Conservation (phyloP, 1,139 yeast genomes). For the Lodderomyces orthopsilosis region DNA sequence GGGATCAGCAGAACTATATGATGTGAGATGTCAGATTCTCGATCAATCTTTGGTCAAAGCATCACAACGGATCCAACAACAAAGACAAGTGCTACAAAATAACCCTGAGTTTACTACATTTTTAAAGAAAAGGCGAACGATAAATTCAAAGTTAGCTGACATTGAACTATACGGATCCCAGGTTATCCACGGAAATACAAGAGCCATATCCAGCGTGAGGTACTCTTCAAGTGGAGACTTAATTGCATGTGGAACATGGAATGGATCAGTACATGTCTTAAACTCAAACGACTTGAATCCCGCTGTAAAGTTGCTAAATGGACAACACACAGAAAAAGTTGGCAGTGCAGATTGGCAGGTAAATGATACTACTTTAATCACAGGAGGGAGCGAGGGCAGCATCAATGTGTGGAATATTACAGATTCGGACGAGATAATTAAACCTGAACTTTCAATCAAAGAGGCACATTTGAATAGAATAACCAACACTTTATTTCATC, state of each 20-base stretch:
- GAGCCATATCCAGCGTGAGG: slow-evolving; percentile 66
- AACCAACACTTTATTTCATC: slow-evolving; percentile 65
- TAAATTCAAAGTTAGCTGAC: slow-evolving; percentile 34
- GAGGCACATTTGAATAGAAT: slow-evolving; percentile 56
- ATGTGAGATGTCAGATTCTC: slow-evolving; percentile 53
- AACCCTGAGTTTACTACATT: slow-evolving; percentile 26
- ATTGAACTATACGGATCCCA: slow-evolving; percentile 67
- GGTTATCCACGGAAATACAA: slow-evolving; percentile 49
- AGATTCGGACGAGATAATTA: slow-evolving; percentile 9
- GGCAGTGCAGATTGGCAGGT: slow-evolving; percentile 67
- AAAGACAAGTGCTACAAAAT: slow-evolving; percentile 13
- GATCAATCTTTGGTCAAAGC: slow-evolving; percentile 49
- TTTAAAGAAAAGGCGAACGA: slow-evolving; percentile 44
- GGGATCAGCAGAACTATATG: slow-evolving; percentile 57
- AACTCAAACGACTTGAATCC: slow-evolving; percentile 34
- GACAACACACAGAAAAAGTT: slow-evolving; percentile 55
- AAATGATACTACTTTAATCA: slow-evolving; percentile 26
- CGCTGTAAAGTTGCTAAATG: slow-evolving; percentile 9
- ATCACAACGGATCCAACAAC: slow-evolving; percentile 34
- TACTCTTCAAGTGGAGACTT: slow-evolving; percentile 33
- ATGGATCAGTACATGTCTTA: slow-evolving; percentile 55
- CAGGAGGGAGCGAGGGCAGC: slow-evolving; percentile 68
- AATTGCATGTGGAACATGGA: slow-evolving; percentile 82
- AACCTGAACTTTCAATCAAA: slow-evolving; percentile 20
- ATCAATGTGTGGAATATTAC: slow-evolving; percentile 46